A percentile compares a stretch with the other conserved stretches of the same genome.
Conservation (phyloP, 441 rosid genomes). For the Pelargonium fulgidum region DNA sequence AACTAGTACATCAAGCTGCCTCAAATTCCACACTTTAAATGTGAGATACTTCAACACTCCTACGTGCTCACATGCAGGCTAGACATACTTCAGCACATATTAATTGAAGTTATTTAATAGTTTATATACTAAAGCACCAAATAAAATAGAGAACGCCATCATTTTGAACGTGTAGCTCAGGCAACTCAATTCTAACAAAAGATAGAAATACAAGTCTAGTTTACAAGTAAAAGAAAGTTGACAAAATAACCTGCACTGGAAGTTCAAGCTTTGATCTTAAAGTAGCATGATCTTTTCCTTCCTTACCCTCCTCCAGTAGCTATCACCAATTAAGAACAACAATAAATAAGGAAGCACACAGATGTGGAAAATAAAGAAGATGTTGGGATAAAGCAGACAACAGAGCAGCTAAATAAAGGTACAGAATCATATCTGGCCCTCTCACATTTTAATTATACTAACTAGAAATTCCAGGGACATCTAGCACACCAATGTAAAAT, state of each 20-base stretch:
- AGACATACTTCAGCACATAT: no score
- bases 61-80: no score
- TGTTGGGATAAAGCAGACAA: neutral
- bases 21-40: no score
- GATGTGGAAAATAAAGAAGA: neutral
- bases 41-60: no score
- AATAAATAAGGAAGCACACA: constrained; percentile 6
- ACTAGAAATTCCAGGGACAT: constrained; percentile 5
- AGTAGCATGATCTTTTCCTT: constrained; percentile 72
- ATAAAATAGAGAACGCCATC: neutral
- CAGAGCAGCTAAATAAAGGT: neutral
- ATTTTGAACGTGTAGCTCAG: neutral
- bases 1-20: neutral
- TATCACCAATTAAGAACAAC: constrained; percentile 30
- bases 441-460: no score
- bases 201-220: neutral
- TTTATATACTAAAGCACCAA: neutral
- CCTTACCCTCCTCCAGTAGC: constrained; percentile 89
- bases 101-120: neutral
- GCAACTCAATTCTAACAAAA: constrained; percentile 8
- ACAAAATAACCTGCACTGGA: constrained; percentile 75
- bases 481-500: neutral
- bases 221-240: constrained; percentile 4
- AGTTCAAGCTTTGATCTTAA: constrained; percentile 97
- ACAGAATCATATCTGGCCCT: neutral